A percentile compares a stretch with the other conserved stretches of the same genome.
These are phyloP conservation scores for Tolypocladium sp. DNA, from an alignment of 2,329 filamentous ascomycete genomes.

Conservation along the genomic window DNA sequence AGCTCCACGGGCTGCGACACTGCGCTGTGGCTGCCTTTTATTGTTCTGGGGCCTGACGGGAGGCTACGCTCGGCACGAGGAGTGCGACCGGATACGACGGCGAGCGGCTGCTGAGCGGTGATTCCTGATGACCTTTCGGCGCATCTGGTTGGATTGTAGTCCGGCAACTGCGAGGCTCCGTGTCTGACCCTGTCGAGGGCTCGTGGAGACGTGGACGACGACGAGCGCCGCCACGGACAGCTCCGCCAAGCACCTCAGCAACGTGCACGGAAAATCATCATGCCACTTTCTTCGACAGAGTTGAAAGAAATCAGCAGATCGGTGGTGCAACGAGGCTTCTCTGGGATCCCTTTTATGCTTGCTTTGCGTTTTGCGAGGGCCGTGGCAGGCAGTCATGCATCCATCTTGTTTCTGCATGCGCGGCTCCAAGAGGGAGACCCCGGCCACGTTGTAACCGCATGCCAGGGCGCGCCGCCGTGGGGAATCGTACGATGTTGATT, in stretches of 20 bases:
- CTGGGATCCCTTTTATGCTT: neutral
- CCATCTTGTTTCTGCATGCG: neutral
- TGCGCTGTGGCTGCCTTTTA: too few relatives aligned
- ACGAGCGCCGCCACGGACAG: neutral
- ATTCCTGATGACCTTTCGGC: too few relatives aligned
- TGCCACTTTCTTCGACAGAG: neutral
- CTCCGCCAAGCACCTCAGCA: neutral
- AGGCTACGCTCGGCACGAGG: too few relatives aligned
- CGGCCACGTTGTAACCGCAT: neutral
- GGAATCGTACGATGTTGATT: neutral
- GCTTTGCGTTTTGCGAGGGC: neutral
- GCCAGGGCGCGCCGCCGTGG: neutral
- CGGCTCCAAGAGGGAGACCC: neutral
- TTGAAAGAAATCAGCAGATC: neutral
- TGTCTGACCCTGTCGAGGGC: too few relatives aligned
- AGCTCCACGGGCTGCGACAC: too few relatives aligned
- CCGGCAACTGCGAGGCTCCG: too few relatives aligned
- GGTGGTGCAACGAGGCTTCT: neutral
- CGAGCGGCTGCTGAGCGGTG: too few relatives aligned
- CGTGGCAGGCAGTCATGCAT: neutral
- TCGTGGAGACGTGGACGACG: neutral
- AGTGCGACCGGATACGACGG: too few relatives aligned
- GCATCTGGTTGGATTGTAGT: too few relatives aligned
- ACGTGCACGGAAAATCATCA: neutral
- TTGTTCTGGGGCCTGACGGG: too few relatives aligned